Evolutionary conservation across 768 basidiomycete species (phyloP), one percentile per base, ranked within the genome.

Genomic region (Rhizopogon vesiculosus): DNA sequence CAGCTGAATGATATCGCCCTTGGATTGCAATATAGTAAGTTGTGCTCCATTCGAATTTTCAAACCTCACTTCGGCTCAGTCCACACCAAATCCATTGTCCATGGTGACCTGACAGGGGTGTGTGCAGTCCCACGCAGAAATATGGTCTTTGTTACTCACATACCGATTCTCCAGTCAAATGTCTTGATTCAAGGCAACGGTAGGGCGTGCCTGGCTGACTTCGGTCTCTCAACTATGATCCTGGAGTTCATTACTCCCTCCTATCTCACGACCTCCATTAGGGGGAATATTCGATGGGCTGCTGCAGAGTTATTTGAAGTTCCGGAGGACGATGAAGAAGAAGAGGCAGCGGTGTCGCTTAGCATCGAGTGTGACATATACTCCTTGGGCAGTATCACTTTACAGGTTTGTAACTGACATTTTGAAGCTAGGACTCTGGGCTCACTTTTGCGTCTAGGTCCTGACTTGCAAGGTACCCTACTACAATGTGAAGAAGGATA

Each of bases 201-300:
- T 25, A 68, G 67, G 19, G 76, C 71, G 3, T 68, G 69, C 13
- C 59, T 79, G 9, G 72, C 71, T 56, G 78, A 78, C 53, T 78
- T 78, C 56, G 76, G 76, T 3, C 62, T 78, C 5, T 77, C 74
- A 19, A 73, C 59, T 28, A 70, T 77, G 49, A 61, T 72, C 15
- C 62, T 62, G n/a, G 72, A 75, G 53, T 64, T 72, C 53, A 62
- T 68, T 40, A 62, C 65, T 18, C 1, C 67, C 63, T 52, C 51
- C 5, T 51, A 51, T 28, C 3, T 42, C 15, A 52, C 51, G 8
- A 42, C 8, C n/a, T 15, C 44, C 22, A 45, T 67, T 28, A 55
- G 45, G 25, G 77, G 78, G 6, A 71, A 74, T 18, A 69, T 76
- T 19, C 70, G 78, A 0, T 78, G 77, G 76, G 73, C 76, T 7